A percentile compares a stretch with the other conserved stretches of the same genome.
Conservation (phyloP, 306 rosid species). For the Biancaea sappan region DNA sequence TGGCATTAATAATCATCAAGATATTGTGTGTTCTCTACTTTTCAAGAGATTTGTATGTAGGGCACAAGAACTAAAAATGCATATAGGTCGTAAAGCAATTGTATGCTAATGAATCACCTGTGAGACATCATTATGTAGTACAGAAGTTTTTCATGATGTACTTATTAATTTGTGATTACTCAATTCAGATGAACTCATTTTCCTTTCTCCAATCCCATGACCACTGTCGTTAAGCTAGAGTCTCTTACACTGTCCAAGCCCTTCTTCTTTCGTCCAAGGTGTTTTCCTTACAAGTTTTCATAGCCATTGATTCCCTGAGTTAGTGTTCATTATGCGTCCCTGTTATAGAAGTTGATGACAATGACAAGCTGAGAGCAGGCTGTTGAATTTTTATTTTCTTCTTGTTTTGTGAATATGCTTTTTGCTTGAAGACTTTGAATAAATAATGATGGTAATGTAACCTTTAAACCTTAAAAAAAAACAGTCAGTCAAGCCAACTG, state of each 20-base stretch:
- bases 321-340: conserved; percentile 9
- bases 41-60: not conserved
- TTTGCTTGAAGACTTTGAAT: conserved; percentile 23
- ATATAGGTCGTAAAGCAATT: not conserved
- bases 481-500: conserved; percentile 9
- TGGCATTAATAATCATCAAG: not conserved
- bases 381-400: conserved; percentile 4
- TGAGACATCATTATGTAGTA: not conserved
- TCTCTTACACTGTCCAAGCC: no score
- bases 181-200: not conserved
- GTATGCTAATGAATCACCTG: not conserved
- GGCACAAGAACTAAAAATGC: not conserved
- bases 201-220: not conserved
- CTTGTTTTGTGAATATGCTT: conserved; percentile 10
- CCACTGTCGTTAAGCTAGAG: not conserved
- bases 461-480: conserved; percentile 4
- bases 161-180: not conserved
- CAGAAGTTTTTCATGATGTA: not conserved
- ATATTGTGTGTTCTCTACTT: not conserved
- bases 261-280: no score
- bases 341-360: conserved; percentile 15
- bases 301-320: conserved; percentile 1
- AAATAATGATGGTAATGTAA: no score
- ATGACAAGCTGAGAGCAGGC: not conserved
- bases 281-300: no score